Percentiles rank a stretch among this genome's conserved stretches.
These are phyloP conservation scores for Erodium maritimum DNA, from an alignment of 345 rosid species.

Conservation along the genomic window DNA sequence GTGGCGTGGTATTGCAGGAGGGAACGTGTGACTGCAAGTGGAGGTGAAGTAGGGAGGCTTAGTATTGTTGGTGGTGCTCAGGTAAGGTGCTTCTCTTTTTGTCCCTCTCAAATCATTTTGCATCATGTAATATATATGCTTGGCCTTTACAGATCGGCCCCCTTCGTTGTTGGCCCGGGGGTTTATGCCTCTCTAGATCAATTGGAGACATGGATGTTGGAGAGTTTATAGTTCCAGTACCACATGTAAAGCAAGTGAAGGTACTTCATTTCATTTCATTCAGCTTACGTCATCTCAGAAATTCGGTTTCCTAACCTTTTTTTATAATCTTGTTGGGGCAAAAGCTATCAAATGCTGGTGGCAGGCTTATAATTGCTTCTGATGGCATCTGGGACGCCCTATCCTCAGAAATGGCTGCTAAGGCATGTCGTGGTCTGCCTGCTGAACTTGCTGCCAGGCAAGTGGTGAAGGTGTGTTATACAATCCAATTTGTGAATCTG, in stretches of 20 bases:
- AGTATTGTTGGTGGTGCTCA: slow-evolving; percentile 70
- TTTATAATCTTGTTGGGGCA: neutral
- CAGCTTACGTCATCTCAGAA: neutral
- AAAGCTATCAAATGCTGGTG: slow-evolving; percentile 73
- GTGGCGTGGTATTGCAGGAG: slow-evolving; percentile 39
- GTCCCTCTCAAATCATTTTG: neutral
- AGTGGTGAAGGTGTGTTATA: slow-evolving; percentile 64
- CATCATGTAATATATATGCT: neutral
- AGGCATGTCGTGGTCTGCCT: slow-evolving; percentile 65
- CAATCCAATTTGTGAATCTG: too few relatives aligned
- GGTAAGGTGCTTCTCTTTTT: slow-evolving; percentile 22
- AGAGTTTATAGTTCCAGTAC: slow-evolving; percentile 83
- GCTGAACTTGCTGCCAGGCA: slow-evolving; percentile 87
- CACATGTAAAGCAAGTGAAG: slow-evolving; percentile 89
- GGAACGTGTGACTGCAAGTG: slow-evolving; percentile 83
- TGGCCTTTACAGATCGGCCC: slow-evolving; percentile 53
- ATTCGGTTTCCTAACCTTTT: slow-evolving; percentile 12
- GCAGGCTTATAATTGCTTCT: slow-evolving; percentile 84
- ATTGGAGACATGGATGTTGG: slow-evolving; percentile 95
- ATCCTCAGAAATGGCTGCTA: slow-evolving; percentile 63
- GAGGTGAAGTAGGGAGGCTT: slow-evolving; percentile 98
- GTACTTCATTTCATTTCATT: slow-evolving; percentile 15
- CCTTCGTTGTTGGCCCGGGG: slow-evolving; percentile 91
- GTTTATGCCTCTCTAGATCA: slow-evolving; percentile 86
- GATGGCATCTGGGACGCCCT: slow-evolving; percentile 95